Evolutionary conservation across 768 basidiomycete species (phyloP), one percentile per base, ranked within the genome.

Genomic region (Phylloporus sp.): DNA sequence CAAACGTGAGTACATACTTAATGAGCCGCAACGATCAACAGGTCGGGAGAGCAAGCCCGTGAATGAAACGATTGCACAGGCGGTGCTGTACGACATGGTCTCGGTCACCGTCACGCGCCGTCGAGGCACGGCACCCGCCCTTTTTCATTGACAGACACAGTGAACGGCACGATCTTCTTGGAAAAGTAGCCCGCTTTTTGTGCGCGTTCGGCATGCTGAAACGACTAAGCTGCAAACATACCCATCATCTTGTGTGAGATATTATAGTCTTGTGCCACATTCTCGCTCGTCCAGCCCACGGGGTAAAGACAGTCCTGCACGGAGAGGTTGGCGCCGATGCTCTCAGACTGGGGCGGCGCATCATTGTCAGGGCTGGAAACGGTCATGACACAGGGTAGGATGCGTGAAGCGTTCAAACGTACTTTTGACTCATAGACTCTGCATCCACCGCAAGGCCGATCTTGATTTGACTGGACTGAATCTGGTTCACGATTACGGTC

Each of bases 231-330:
- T 2, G 90, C 85, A 61, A 81, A 85, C 31, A 73, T 74, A 62
- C 92, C 90, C 76, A 90, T 88, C 50, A 85, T 80, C 45, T 87
- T 80, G 29, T 89, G 78, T 43, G 85, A 78, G 52, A 93, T 72
- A 52, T 79, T 69, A 67, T 82, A 91, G 38, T 91, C 87, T 29
- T 71, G 69, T 0, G 90, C 90, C 28, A 93, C 87, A 55, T 91
- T 93, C 69, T 93, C 90, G 58, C 84, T 85, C 6, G 90, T 91
- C 91, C 91, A 91, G 7, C 90, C 90, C 91, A 92, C 92, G 29
- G 86, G 86, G 63, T 82, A 72, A 20, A 73, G 63, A 53, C 84
- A 84, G 56, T 88, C 87, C 24, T 67, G 75, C 4, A 88, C 80
- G 5, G 80, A 71, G 11, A 73, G 62, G 61, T 84, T 78, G 16